Percentiles rank a stretch among this genome's conserved stretches.
Evolutionary conservation across 1,284 basidiomycete genomes (phyloP).

Genomic region (Ganoderma resinaceum): DNA sequence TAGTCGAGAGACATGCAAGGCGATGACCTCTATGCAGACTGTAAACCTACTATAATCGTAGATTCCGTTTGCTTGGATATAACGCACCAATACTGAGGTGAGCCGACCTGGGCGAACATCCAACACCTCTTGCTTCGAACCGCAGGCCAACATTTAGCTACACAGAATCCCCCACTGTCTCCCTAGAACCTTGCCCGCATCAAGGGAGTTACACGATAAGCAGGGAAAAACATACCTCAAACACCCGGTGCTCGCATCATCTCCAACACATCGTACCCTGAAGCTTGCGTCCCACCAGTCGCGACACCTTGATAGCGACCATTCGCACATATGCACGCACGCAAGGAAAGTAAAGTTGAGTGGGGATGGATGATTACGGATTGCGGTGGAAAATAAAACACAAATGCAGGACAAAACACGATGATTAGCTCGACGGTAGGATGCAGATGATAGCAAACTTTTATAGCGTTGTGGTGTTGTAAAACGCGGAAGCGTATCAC

Average conservation of each 20-base stretch:
- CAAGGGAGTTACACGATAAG: background rate
- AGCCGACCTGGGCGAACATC: background rate
- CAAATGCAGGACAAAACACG: constrained; percentile 23
- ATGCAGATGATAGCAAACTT: constrained; percentile 41
- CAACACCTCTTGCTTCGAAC: background rate
- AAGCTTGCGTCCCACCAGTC: background rate
- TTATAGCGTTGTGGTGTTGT: constrained; percentile 24
- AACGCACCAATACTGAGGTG: background rate
- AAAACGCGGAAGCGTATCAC: constrained; percentile 3
- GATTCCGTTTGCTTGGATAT: background rate
- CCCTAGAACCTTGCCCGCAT: background rate
- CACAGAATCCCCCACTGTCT: background rate
- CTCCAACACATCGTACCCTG: background rate
- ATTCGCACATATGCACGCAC: background rate
- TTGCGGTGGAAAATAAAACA: constrained; percentile 2
- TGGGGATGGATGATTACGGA: constrained; percentile 16
- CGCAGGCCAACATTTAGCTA: background rate
- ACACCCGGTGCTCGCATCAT: background rate
- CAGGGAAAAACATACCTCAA: background rate
- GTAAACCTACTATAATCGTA: background rate
- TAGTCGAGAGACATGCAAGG: too few relatives aligned
- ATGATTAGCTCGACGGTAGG: constrained; percentile 39
- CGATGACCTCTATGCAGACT: background rate
- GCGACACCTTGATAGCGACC: background rate
- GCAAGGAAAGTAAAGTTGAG: background rate